A percentile compares a stretch with the other conserved stretches of the same genome.
Conservation (phyloP, 805 yeast genomes). For the Monosporozyma unispora region DNA sequence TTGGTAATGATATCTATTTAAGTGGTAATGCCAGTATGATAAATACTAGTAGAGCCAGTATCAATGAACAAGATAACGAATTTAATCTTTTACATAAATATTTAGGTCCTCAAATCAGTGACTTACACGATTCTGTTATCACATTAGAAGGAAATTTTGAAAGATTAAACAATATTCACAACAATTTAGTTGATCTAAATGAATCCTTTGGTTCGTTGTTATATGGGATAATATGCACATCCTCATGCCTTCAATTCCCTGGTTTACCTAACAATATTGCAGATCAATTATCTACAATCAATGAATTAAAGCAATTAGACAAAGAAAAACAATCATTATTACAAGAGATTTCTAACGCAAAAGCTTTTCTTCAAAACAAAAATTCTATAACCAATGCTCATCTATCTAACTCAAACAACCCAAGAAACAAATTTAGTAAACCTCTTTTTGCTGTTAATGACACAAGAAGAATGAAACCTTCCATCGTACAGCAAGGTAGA, state of each 20-base stretch:
- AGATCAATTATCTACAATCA: constrained; percentile 18
- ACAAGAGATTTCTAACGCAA: constrained; percentile 7
- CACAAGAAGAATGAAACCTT: not conserved
- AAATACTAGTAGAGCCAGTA: constrained; percentile 6
- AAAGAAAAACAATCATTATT: constrained; percentile 14
- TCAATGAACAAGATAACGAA: constrained; percentile 4
- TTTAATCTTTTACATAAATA: constrained; percentile 28
- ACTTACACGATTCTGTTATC: constrained; percentile 40
- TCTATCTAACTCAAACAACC: not conserved
- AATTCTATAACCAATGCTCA: not conserved
- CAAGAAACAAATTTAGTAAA: not conserved
- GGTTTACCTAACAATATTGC: constrained; percentile 21
- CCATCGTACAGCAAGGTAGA: not conserved
- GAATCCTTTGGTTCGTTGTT: constrained; percentile 71
- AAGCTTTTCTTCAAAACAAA: not conserved
- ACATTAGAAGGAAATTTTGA: constrained; percentile 52
- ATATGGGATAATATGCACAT: constrained; percentile 74
- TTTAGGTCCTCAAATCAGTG: constrained; percentile 35
- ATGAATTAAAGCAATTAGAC: constrained; percentile 13
- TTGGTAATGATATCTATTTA: constrained; percentile 4
- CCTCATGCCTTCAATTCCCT: constrained; percentile 76
- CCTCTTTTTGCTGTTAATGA: constrained; percentile 5
- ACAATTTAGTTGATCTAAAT: constrained; percentile 54
- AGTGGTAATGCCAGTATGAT: constrained; percentile 6
- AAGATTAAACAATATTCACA: constrained; percentile 51